Conservation (phyloP, 2,329 filamentous ascomycete species). For the Tolypocladium paradoxum region DNA sequence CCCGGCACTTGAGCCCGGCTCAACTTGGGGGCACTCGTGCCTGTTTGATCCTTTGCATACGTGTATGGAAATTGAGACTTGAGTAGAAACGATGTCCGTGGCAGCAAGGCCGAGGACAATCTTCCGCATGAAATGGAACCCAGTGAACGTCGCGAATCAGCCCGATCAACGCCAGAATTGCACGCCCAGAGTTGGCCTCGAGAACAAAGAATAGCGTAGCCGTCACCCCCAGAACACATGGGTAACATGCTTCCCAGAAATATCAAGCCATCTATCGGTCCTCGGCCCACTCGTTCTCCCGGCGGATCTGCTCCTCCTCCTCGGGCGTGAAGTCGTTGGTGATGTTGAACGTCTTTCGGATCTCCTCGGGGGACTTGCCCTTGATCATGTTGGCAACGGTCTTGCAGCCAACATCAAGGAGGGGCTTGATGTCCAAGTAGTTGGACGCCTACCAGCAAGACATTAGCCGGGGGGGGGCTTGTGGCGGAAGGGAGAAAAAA, state of each 20-base stretch:
- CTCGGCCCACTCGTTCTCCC: conserved; percentile 88
- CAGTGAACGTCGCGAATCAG: conserved; percentile 2
- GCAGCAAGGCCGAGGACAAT: not conserved
- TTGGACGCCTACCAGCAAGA: conserved; percentile 63
- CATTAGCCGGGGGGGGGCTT: not conserved
- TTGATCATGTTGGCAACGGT: conserved; percentile 99
- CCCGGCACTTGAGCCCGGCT: not conserved
- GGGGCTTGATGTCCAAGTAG: conserved; percentile 97
- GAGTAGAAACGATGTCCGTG: not conserved
- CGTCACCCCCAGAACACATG: not conserved
- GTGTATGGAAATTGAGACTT: not conserved
- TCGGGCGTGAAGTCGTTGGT: conserved; percentile 98
- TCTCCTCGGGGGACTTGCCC: conserved; percentile 98
- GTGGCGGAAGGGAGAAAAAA: conserved; percentile 8
- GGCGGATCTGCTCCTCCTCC: conserved; percentile 94
- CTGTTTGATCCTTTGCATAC: not conserved
- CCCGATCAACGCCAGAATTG: conserved; percentile 11
- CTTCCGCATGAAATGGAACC: conserved; percentile 4
- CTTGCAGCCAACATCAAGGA: conserved; percentile 97
- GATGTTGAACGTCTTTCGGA: conserved; percentile 99
- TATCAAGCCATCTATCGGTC: conserved; percentile 47
- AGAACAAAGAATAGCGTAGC: not conserved
- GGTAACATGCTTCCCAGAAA: not conserved
- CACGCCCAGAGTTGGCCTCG: not conserved
- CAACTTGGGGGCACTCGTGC: not conserved